Conservation (phyloP, 1,284 basidiomycete species). For the Pseudozyma tsukubaensis region DNA sequence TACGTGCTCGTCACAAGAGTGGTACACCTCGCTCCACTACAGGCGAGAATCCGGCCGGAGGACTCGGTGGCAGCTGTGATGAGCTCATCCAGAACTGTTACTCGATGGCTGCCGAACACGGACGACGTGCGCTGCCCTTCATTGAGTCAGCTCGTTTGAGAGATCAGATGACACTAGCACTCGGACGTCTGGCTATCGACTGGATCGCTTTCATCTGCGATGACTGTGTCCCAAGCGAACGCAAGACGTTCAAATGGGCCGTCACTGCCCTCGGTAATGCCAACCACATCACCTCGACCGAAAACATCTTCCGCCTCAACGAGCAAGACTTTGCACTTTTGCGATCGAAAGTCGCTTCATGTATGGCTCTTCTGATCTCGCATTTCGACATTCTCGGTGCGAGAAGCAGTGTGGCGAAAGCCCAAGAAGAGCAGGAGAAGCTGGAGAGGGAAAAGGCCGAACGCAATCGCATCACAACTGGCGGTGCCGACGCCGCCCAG, state of each 20-base stretch:
- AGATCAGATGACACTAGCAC: constrained; percentile 61
- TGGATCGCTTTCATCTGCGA: constrained; percentile 99
- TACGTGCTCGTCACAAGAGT: constrained; percentile 18
- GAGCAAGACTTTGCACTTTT: constrained; percentile 83
- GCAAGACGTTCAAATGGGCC: constrained; percentile 98
- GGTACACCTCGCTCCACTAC: constrained; percentile 32
- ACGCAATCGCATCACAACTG: constrained; percentile 46
- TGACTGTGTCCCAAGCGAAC: constrained; percentile 94
- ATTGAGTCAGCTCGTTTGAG: constrained; percentile 62
- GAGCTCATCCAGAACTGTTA: constrained; percentile 97
- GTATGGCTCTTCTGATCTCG: constrained; percentile 93
- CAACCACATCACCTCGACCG: constrained; percentile 82
- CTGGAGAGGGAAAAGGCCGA: constrained; percentile 60
- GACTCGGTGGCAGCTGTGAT: constrained; percentile 56
- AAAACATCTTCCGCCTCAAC: constrained; percentile 88
- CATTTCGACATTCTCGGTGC: constrained; percentile 88
- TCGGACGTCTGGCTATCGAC: constrained; percentile 64
- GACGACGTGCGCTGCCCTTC: constrained; percentile 63
- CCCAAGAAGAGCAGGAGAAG: constrained; percentile 62
- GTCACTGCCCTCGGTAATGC: constrained; percentile 96
- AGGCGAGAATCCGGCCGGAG: constrained; percentile 19
- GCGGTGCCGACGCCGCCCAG: constrained; percentile 33
- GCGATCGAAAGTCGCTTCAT: constrained; percentile 90
- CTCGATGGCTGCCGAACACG: constrained; percentile 87
- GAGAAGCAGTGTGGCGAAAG: constrained; percentile 63